These are phyloP conservation scores for Discostella pseudostelligera DNA, from an alignment of 108 stramenopile genomes.

Conservation along the genomic window DNA sequence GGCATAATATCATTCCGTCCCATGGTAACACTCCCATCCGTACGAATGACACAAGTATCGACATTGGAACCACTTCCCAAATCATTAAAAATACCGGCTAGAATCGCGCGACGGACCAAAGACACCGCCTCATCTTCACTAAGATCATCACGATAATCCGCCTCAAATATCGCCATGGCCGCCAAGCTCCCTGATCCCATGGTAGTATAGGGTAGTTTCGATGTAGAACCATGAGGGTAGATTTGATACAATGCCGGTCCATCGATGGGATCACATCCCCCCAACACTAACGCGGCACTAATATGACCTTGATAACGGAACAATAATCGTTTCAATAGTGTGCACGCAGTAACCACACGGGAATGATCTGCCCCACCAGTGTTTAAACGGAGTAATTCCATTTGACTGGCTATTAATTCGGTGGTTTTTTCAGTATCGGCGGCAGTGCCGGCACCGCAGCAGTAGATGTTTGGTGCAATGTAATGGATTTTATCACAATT, in stretches of 20 bases:
- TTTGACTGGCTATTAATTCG: constrained; percentile 84
- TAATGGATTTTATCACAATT: constrained; percentile 99
- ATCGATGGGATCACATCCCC: constrained; percentile 86
- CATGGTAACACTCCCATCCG: constrained; percentile 64
- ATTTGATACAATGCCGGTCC: constrained; percentile 97
- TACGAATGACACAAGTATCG: constrained; percentile 93
- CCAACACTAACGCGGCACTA: constrained; percentile 92
- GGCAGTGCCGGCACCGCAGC: constrained; percentile 99
- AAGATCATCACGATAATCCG: constrained; percentile 84
- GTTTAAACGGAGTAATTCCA: constrained; percentile 94
- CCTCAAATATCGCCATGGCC: constrained; percentile 98
- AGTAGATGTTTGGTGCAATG: constrained; percentile 98
- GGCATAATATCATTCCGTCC: constrained; percentile 76
- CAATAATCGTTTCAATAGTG: constrained; percentile 92
- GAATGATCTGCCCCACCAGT: constrained; percentile 62
- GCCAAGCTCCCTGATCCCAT: constrained; percentile 99
- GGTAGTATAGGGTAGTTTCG: constrained; percentile 95
- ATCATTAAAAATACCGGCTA: constrained; percentile 98
- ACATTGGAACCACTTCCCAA: constrained; percentile 93
- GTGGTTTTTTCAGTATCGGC: constrained; percentile 99
- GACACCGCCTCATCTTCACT: constrained; percentile 89
- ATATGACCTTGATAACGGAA: constrained; percentile 98
- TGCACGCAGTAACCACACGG: constrained; percentile 96
- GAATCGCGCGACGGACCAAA: constrained; percentile 91
- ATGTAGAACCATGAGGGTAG: constrained; percentile 95